Evolutionary conservation across 139 green algal genomes (phyloP).

Genomic region (Medakamo hakoo): DNA sequence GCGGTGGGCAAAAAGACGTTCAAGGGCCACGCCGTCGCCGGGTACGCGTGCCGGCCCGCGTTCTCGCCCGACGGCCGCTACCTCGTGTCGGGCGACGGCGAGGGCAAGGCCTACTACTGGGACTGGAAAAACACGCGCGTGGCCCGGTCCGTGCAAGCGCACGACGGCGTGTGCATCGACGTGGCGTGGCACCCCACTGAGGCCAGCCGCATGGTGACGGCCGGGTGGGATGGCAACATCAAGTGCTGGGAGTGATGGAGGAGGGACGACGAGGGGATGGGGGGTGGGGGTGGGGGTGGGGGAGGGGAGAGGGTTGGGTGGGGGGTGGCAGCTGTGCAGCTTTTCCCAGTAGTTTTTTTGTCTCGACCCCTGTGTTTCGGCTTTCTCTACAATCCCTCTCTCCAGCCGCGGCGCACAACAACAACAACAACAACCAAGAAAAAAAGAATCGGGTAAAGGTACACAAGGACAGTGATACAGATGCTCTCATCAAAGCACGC

Average conservation of each 20-base stretch:
- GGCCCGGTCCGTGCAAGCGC: slow-evolving; percentile 31
- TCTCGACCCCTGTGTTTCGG: background rate
- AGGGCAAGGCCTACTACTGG: slow-evolving; percentile 88
- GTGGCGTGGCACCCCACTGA: slow-evolving; percentile 86
- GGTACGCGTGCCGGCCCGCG: slow-evolving; percentile 26
- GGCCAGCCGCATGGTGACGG: slow-evolving; percentile 68
- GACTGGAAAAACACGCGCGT: slow-evolving; percentile 76
- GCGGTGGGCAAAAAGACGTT: slow-evolving; percentile 92
- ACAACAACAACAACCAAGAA: background rate
- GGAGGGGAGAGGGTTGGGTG: no score
- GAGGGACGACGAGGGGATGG: no score
- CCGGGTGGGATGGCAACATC: slow-evolving; percentile 86
- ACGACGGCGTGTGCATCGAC: slow-evolving; percentile 87
- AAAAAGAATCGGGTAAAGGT: background rate
- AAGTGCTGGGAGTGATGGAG: slow-evolving; percentile 67
- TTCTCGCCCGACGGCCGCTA: slow-evolving; percentile 67
- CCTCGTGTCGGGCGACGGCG: slow-evolving; percentile 74
- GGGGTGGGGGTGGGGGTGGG: no score
- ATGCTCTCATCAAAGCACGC: background rate
- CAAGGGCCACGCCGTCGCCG: slow-evolving; percentile 73
- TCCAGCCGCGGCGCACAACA: no score
- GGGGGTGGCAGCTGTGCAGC: no score
- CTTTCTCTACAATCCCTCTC: no score
- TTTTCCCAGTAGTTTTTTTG: no score
- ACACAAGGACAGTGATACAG: background rate